Base-by-base conservation (phyloP, 2,329 filamentous ascomycete species). In the Tothia fuscella region DNA sequence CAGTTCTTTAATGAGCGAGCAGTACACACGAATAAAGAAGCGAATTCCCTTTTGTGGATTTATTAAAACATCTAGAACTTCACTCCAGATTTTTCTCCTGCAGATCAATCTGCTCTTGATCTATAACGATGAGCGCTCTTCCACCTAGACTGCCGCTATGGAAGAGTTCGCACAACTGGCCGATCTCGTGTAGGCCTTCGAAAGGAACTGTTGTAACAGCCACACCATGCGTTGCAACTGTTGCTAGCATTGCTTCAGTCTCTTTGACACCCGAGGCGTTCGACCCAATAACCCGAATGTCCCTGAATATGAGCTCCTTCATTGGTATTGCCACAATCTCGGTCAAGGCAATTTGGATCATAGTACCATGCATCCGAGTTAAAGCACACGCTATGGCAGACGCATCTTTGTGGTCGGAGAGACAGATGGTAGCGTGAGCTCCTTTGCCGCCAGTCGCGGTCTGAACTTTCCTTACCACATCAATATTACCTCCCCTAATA, bases 321-420 rank as follows among this genome's bases (percentile, higher is more conserved):
- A 43, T 37, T 4, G 64, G 63, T 10, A 66, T 57, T 19, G 44
- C 44, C 12, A 65, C 51, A 9, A 55, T 50, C 24, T 60, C 53
- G 50, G 52, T 16, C 55, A 76, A 72, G n/a, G 72, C 73, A 36
- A 78, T 67, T 53, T 78, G 72, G 2, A 78, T 60, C 51, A 77
- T 60, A 0, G 60, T 66, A 2, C 72, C 74, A 50, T 79, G 75
- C 65, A 71, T 76, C 50, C 64, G 68, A 0, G 75, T 79, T 1
- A 76, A 58, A 0, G 72, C 72, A 40, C 69, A 73, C 0, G 64
- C 67, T 16, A 67, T 54, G 4, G 63, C 71, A 30, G 71, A 66
- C 2, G 74, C 67, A 0, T 56, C 56, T 2, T 60, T 53, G 14
- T 69, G 67, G 46, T 78, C 73, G n/a, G 65, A 65, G 1, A 78